phyloP scores from a whole-genome alignment of 2,329 filamentous ascomycete genomes.

The Clarireedia sp. region DNA sequence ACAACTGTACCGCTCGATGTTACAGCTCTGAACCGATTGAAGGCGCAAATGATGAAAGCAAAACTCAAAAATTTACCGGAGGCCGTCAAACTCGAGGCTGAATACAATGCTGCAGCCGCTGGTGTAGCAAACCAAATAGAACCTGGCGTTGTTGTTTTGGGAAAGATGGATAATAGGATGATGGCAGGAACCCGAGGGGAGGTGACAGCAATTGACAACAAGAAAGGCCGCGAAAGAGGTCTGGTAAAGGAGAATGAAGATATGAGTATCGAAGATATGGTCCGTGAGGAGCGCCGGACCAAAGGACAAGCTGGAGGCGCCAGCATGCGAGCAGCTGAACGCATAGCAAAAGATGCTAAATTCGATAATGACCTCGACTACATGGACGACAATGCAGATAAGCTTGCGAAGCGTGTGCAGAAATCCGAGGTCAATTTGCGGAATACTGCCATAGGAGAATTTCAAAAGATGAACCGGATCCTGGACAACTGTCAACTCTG shows the following conservation, averaged over 20 bases:
- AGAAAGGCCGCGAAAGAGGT: conserved; percentile 76
- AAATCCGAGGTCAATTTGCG: conserved; percentile 83
- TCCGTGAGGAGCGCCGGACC: conserved; percentile 84
- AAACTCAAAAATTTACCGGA: conserved; percentile 74
- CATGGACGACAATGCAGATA: conserved; percentile 91
- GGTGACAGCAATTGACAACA: conserved; percentile 69
- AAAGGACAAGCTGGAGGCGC: conserved; percentile 71
- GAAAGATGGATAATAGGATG: conserved; percentile 83
- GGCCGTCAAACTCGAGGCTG: conserved; percentile 66
- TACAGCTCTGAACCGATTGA: conserved; percentile 78
- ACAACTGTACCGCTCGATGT: conserved; percentile 55
- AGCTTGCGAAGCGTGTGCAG: conserved; percentile 78
- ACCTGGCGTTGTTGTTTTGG: conserved; percentile 68
- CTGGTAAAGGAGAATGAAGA: conserved; percentile 86
- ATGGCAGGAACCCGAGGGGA: conserved; percentile 67
- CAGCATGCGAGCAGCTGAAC: conserved; percentile 74
- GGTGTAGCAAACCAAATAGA: conserved; percentile 46
- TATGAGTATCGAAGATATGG: conserved; percentile 96
- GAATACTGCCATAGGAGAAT: conserved; percentile 78
- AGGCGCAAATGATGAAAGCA: conserved; percentile 93
- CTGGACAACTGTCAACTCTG: conserved; percentile 86
- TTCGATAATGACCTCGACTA: conserved; percentile 93
- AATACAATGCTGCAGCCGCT: conserved; percentile 72
- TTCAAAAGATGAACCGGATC: conserved; percentile 79
- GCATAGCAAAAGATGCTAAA: conserved; percentile 86